phyloP scores from a whole-genome alignment of 345 rosid genomes.

The Eucalyptus caleyi region DNA sequence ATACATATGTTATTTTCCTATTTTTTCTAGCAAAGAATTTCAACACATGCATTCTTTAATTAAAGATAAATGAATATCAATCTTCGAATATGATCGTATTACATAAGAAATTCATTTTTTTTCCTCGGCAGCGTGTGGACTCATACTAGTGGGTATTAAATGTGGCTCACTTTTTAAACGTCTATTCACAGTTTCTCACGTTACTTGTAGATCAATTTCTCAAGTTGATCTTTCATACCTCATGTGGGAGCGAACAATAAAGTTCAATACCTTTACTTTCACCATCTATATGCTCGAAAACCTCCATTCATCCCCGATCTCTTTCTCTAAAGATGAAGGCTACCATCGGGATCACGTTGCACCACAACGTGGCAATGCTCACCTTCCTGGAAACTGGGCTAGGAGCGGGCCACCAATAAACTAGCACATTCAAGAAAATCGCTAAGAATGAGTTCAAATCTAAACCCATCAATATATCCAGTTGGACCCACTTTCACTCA shows the following conservation, averaged over 20 bases:
- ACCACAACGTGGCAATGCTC: fast-evolving
- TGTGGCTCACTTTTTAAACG: not conserved
- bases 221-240: not conserved
- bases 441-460: not conserved
- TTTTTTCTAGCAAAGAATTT: not conserved
- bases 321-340: not conserved
- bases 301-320: not conserved
- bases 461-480: not conserved
- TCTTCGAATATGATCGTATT: not conserved
- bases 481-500: too few relatives aligned
- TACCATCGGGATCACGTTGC: not conserved
- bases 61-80: not conserved
- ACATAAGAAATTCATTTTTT: too few relatives aligned
- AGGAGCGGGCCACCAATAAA: not conserved
- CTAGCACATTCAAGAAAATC: too few relatives aligned
- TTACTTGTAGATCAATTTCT: not conserved
- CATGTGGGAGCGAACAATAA: fast-evolving
- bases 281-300: not conserved
- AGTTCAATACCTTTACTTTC: not conserved
- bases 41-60: not conserved
- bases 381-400: not conserved
- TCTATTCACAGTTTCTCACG: not conserved
- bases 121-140: not conserved
- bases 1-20: not conserved
- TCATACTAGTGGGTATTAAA: not conserved